Evolutionary conservation across 495 filamentous ascomycete species (phyloP).

Genomic region (Talaromyces nanjingensis): DNA sequence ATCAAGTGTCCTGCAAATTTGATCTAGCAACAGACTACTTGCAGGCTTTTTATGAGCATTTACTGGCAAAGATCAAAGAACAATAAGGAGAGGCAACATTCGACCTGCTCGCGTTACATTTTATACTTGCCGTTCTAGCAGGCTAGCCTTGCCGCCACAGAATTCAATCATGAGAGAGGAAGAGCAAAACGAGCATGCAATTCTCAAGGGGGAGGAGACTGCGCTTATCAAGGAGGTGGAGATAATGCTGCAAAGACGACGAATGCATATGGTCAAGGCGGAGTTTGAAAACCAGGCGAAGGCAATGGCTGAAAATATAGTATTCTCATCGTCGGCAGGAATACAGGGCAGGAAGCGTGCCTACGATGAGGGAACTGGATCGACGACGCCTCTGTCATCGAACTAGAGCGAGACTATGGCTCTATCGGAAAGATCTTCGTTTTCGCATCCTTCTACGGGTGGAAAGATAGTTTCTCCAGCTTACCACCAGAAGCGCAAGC

Average conservation of each 20-base stretch:
- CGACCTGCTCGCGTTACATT: slow-evolving; percentile 16
- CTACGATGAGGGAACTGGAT: background rate
- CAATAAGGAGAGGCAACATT: too few relatives aligned
- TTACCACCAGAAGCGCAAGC: background rate
- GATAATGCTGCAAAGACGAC: background rate
- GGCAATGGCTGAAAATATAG: background rate
- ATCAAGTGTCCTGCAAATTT: slow-evolving; percentile 11
- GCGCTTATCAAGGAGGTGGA: background rate
- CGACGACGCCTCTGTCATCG: background rate
- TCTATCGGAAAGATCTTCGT: background rate
- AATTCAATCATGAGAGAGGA: slow-evolving; percentile 26
- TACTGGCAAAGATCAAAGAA: too few relatives aligned
- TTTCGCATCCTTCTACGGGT: background rate
- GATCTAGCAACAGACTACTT: slow-evolving; percentile 36
- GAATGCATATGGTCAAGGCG: background rate
- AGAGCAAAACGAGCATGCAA: too few relatives aligned
- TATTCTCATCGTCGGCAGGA: background rate
- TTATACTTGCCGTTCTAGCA: slow-evolving; percentile 20
- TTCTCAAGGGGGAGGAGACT: background rate
- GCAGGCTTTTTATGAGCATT: slow-evolving; percentile 27
- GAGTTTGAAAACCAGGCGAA: background rate
- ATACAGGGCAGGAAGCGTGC: background rate
- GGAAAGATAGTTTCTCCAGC: background rate
- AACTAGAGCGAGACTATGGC: background rate
- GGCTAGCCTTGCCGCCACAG: slow-evolving; percentile 15